Evolutionary conservation across 257 asterid species (phyloP), one percentile per base, ranked within the genome.

Genomic region (Salvia splendens): DNA sequence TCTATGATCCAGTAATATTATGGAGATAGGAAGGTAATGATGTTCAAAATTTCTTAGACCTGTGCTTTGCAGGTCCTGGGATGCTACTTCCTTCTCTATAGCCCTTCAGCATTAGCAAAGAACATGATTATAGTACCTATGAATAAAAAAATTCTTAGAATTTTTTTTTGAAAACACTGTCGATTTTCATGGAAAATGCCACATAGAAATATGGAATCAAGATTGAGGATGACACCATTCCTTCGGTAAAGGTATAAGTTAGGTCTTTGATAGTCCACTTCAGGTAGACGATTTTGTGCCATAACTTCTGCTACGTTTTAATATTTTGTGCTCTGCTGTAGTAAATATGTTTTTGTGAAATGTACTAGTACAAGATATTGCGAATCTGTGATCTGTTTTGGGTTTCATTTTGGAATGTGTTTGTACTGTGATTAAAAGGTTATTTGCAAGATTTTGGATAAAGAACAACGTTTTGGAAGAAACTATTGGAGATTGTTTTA

Each of bases 261-360:
- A 40, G 58, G 49, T 35, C 50, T 38, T 59, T 32, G 12, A 30
- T 20, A 66, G 63, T 14, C 64, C 65, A 43, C 57, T 9, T 55
- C 40, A 51, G 45, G 45, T 45, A 47, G 35, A 46, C 17, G 28
- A 72, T 46, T 59, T 36, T 30, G 41, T 14, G 38, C 30, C 9
- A 47, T 24, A 54, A 30, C 24, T 40, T 61, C 20, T 28, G 55
- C 42, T 45, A 62, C 9, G 1, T 10, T 61, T 42, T 24, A n/a
- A 12, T 45, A 6, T 45, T 47, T 43, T 43, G 20, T 61, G 28
- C 12, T 61, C 0, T 43, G 12, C 28, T 42, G 28, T 12, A 42
- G 67, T 47, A 5, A 62, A 24, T 6, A 17, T 43, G 54, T 12
- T 24, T 32, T 42, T 12, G 11, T 4, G 42, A 12, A 62, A 6